A percentile compares a stretch with the other conserved stretches of the same genome.
These are phyloP conservation scores for Jimgerdemannia lactiflua DNA, from an alignment of 192 early-diverging fungal species.

Conservation along the genomic window DNA sequence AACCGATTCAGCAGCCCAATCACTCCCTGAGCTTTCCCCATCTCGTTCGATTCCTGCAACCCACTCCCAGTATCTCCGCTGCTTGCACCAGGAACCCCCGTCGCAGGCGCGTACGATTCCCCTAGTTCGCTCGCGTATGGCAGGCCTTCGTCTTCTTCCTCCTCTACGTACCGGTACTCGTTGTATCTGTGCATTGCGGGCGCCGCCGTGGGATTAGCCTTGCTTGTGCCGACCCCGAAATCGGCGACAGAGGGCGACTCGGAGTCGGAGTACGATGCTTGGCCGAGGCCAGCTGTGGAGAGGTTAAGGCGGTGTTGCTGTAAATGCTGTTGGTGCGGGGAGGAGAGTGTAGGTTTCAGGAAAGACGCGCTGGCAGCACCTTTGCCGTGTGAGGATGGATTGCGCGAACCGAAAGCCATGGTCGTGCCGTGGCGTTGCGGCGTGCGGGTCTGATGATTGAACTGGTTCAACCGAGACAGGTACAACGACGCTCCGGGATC, in stretches of 20 bases:
- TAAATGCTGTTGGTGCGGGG: conserved; percentile 2
- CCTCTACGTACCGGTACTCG: conserved; percentile 16
- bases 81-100: conserved; percentile 3
- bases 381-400: conserved; percentile 12
- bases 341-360: conserved; percentile 19
- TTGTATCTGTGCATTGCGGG: conserved; percentile 5
- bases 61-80: conserved; percentile 14
- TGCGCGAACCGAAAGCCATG: conserved; percentile 2
- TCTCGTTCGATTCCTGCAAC: conserved; percentile 21
- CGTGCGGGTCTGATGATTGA: conserved; percentile 24
- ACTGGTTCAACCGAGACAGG: conserved; percentile 58
- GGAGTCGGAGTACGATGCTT: neutral
- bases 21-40: neutral
- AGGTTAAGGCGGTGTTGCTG: conserved; percentile 3
- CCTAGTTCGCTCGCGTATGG: conserved; percentile 10
- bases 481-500: conserved; percentile 79
- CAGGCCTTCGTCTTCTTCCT: conserved; percentile 19
- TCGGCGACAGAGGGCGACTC: neutral
- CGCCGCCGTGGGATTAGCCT: neutral
- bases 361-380: conserved; percentile 9
- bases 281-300: conserved; percentile 2
- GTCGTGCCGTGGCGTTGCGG: neutral
- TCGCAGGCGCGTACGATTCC: conserved; percentile 19
- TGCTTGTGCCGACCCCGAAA: neutral
- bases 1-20: conserved; percentile 52